Evolutionary conservation across 2,329 filamentous ascomycete species (phyloP), one percentile per base, ranked within the genome.

Genomic region (Hypoxylon sp.): DNA sequence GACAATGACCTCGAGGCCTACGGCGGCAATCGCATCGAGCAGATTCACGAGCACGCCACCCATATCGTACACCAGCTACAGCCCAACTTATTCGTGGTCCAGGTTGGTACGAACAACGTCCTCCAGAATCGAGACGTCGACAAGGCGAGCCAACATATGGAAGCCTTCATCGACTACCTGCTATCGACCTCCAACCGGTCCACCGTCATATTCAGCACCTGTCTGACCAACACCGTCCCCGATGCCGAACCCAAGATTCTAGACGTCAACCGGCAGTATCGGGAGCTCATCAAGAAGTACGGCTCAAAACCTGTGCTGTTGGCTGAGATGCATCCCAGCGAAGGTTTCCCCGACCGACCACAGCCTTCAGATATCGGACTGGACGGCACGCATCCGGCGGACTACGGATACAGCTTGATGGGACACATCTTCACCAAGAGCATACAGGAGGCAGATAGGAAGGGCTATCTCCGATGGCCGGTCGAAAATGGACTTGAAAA

Each of bases 1-100:
- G 69, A 74, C 42, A 73, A 74, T 55, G 67, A 72, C 18, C 57
- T 69, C 27, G 73, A 75, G 55, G 72, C 69, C 1, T 74, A 73
- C 47, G 67, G 68, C 13, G 73, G 72, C 9, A 67, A 69, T 21
- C 62, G 62, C 9, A 60, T 74, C 45, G 60, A 48, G 23, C 66
- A 74, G 46, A 70, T 72, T 15, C 53, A 68, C 48, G 63, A 68
- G 15, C 69, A 70, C 37, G 70, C 71, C 1, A 69, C 45, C 13
- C 38, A 48, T 2, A 68, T 70, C 47, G 67, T 70, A 5, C 61
- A 67, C 1, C 40, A 65, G 21, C 46, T 65, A 17, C 58, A 61
- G 29, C 73, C 73, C 3, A 72, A 74, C 48, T 6, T 74, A 3
- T 69, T 73, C 46, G n/a, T 72, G 15, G 69, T 74, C 47, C 69